Conservation (phyloP, 75 land plant species). For the Adiantum capillusveneris region DNA sequence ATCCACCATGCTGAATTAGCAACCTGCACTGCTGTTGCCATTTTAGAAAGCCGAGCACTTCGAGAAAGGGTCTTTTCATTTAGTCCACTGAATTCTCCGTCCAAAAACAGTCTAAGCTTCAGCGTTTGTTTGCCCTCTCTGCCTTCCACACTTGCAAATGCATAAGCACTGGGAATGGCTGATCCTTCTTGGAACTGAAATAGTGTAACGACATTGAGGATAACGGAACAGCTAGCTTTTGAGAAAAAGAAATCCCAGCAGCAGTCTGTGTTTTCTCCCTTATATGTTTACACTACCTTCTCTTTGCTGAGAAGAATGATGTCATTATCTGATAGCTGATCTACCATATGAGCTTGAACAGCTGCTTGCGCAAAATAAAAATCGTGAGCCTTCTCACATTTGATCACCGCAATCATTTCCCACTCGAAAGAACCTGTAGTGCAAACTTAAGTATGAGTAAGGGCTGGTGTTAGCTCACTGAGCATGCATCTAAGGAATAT, state of each 20-base stretch:
- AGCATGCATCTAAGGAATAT: neutral
- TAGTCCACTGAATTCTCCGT: conserved; percentile 36
- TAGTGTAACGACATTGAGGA: neutral
- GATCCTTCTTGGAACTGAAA: conserved; percentile 48
- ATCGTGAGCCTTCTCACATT: conserved; percentile 42
- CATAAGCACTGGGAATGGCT: conserved; percentile 50
- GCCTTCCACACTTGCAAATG: conserved; percentile 76
- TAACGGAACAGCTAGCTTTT: neutral
- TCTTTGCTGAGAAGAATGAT: conserved; percentile 60
- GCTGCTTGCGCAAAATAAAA: conserved; percentile 42
- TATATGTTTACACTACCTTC: conserved; percentile 44
- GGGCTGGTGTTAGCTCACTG: too few species aligned
- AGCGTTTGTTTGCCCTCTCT: conserved; percentile 42
- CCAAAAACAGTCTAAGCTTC: conserved; percentile 48
- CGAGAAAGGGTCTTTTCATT: conserved; percentile 14
- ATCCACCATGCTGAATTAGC: conserved; percentile 36
- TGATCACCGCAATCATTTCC: conserved; percentile 30
- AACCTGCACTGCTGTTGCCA: conserved; percentile 37
- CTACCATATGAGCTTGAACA: conserved; percentile 20
- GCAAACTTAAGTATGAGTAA: neutral
- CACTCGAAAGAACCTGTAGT: conserved; percentile 25
- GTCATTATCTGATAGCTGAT: conserved; percentile 52
- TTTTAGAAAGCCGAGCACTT: conserved; percentile 32
- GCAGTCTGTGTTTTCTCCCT: too few species aligned
- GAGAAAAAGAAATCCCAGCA: too few species aligned